Percentiles rank a stretch among this genome's conserved stretches.
phyloP scores from a whole-genome alignment of 352 stramenopile species.

The Pythium vanterpoolii region DNA sequence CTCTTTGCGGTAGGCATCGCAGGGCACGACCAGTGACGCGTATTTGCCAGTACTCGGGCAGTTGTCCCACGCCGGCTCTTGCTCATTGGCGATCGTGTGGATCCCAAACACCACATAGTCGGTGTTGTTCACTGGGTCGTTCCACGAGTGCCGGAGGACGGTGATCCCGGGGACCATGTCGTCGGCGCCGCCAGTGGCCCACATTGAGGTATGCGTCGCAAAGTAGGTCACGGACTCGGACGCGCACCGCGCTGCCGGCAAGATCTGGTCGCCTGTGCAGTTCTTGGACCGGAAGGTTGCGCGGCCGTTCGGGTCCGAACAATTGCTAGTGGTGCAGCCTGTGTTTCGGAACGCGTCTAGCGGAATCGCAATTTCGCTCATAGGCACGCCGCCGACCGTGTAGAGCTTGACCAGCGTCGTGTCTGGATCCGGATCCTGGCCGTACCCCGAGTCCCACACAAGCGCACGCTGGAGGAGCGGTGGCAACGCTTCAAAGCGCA shows the following conservation, averaged over 20 bases:
- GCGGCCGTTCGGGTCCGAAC: slow-evolving; percentile 10
- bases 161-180: slow-evolving; percentile 15
- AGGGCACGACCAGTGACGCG: slow-evolving; percentile 31
- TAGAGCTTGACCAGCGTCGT: slow-evolving; percentile 22
- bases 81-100: slow-evolving; percentile 18
- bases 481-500: slow-evolving; percentile 9
- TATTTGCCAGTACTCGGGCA: slow-evolving; percentile 17
- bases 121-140: slow-evolving; percentile 8
- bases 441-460: slow-evolving; percentile 40
- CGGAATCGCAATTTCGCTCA: slow-evolving; percentile 34
- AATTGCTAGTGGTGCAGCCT: slow-evolving; percentile 19
- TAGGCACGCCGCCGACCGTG: slow-evolving; percentile 27
- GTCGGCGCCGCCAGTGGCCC: slow-evolving; percentile 21
- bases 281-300: slow-evolving; percentile 13
- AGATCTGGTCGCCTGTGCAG: slow-evolving; percentile 24
- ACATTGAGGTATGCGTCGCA: slow-evolving; percentile 15
- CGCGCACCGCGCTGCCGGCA: slow-evolving; percentile 13
- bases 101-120: slow-evolving; percentile 25
- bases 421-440: slow-evolving; percentile 13
- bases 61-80: slow-evolving; percentile 16
- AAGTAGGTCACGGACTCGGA: not conserved
- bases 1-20: slow-evolving; percentile 15
- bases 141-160: slow-evolving; percentile 26
- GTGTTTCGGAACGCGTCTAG: not conserved
- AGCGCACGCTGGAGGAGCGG: slow-evolving; percentile 33